A percentile compares a stretch with the other conserved stretches of the same genome.
phyloP scores from a whole-genome alignment of 805 yeast species.

The Lachancea mirantina region DNA sequence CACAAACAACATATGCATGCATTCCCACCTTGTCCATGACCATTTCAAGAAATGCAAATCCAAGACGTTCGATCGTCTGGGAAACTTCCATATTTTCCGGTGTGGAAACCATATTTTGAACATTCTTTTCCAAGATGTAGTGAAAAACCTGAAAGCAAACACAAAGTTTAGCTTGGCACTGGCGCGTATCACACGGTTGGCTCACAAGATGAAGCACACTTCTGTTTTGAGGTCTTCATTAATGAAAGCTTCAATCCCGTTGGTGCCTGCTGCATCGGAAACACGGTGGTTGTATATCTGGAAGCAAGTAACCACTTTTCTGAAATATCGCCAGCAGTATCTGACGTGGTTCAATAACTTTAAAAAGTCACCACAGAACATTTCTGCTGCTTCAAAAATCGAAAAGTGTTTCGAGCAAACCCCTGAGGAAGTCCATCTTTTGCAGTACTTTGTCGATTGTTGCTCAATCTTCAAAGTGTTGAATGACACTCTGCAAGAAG shows the following conservation, averaged over 20 bases:
- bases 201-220: constrained; percentile 1
- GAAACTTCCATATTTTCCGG: neutral
- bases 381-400: constrained; percentile 2
- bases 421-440: constrained; percentile 1
- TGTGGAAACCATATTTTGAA: constrained; percentile 6
- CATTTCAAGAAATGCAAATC: neutral
- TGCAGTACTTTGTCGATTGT: constrained; percentile 7
- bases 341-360: neutral
- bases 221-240: constrained; percentile 1
- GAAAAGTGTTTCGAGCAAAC: neutral
- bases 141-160: neutral
- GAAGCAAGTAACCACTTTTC: constrained; percentile 5
- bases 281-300: constrained; percentile 6
- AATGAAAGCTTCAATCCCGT: constrained; percentile 3
- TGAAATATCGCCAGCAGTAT: constrained; percentile 3
- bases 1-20: neutral
- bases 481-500: constrained; percentile 2
- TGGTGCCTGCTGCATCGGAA: constrained; percentile 5
- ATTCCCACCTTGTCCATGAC: neutral
- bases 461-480: constrained; percentile 4
- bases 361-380: neutral
- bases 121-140: constrained; percentile 2
- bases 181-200: constrained; percentile 1
- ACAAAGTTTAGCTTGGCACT: constrained; percentile 1
- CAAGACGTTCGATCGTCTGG: neutral